Conservation (phyloP, 169 alveolate species). For the Plasmodium knowlesi region DNA sequence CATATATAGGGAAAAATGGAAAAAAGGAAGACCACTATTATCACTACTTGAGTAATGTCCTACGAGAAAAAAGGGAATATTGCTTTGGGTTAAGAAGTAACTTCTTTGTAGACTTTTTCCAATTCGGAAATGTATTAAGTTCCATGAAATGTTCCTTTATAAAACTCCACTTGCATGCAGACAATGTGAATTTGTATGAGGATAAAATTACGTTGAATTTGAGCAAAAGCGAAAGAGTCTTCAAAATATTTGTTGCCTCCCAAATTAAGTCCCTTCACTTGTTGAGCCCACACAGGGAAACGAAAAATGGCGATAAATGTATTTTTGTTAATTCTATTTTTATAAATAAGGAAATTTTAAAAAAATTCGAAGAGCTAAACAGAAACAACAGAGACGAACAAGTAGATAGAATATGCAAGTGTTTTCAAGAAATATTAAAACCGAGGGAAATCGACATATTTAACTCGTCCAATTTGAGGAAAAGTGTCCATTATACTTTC, state of each 20-base stretch:
- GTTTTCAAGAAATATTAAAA: constrained; percentile 57
- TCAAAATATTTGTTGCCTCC: constrained; percentile 25
- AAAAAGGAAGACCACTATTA: constrained; percentile 39
- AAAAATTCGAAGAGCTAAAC: constrained; percentile 24
- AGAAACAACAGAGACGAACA: constrained; percentile 4
- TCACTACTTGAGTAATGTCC: constrained; percentile 18
- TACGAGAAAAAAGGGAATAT: constrained; percentile 59
- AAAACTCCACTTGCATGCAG: constrained; percentile 34
- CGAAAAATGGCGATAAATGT: constrained; percentile 24
- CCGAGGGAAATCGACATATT: constrained; percentile 25
- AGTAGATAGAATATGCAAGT: constrained; percentile 24
- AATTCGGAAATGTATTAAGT: constrained; percentile 13
- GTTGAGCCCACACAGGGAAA: constrained; percentile 28
- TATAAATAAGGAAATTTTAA: constrained; percentile 42
- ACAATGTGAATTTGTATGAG: constrained; percentile 38
- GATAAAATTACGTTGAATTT: constrained; percentile 30
- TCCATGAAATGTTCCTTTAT: constrained; percentile 68
- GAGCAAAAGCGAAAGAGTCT: constrained; percentile 8
- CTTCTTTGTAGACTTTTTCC: constrained; percentile 43
- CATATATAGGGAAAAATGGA: constrained; percentile 10
- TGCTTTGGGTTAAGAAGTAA: constrained; percentile 47
- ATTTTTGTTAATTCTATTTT: constrained; percentile 31
- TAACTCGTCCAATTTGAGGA: constrained; percentile 30
- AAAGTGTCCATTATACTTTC: constrained; percentile 30
- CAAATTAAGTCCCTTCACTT: constrained; percentile 51